A percentile compares a stretch with the other conserved stretches of the same genome.
Conservation (phyloP, 768 basidiomycete species). For the Dioszegia crocea region DNA sequence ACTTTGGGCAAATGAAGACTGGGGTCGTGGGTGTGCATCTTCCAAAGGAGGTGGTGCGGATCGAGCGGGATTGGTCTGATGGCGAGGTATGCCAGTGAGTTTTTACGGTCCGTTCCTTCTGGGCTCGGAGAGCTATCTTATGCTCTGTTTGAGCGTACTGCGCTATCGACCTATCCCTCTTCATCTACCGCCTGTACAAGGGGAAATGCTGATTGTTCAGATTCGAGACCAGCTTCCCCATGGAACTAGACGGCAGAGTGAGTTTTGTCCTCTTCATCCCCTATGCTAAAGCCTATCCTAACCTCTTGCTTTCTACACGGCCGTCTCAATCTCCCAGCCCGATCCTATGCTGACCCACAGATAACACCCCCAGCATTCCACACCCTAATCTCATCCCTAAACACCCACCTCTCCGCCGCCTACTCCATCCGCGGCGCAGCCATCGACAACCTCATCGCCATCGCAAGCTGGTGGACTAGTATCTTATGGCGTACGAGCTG, state of each 20-base stretch:
- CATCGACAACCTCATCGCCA: conserved; percentile 71
- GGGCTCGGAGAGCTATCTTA: too few species aligned
- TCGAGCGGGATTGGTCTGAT: conserved; percentile 86
- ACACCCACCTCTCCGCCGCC: conserved; percentile 79
- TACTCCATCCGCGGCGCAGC: conserved; percentile 70
- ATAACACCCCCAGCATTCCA: conserved; percentile 86
- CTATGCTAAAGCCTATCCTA: too few species aligned
- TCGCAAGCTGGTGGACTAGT: conserved; percentile 76
- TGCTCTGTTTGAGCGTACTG: too few species aligned
- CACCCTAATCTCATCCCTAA: conserved; percentile 84
- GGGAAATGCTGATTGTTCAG: conserved; percentile 26
- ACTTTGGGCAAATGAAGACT: conserved; percentile 69
- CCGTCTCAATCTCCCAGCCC: too few species aligned
- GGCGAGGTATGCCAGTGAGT: conserved; percentile 76
- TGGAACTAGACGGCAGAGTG: conserved; percentile 90
- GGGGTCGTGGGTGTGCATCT: conserved; percentile 85
- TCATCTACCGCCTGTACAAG: too few species aligned
- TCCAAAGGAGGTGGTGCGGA: conserved; percentile 82
- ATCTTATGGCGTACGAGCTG: conserved; percentile 65
- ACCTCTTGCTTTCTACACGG: too few species aligned
- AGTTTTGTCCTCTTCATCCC: conserved; percentile 50
- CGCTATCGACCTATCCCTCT: too few species aligned
- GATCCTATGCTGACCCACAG: conserved; percentile 55
- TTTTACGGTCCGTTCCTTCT: too few species aligned
- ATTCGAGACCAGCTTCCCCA: conserved; percentile 79